phyloP scores from a whole-genome alignment of 352 stramenopile genomes.

The Globisporangium acanthophoron region DNA sequence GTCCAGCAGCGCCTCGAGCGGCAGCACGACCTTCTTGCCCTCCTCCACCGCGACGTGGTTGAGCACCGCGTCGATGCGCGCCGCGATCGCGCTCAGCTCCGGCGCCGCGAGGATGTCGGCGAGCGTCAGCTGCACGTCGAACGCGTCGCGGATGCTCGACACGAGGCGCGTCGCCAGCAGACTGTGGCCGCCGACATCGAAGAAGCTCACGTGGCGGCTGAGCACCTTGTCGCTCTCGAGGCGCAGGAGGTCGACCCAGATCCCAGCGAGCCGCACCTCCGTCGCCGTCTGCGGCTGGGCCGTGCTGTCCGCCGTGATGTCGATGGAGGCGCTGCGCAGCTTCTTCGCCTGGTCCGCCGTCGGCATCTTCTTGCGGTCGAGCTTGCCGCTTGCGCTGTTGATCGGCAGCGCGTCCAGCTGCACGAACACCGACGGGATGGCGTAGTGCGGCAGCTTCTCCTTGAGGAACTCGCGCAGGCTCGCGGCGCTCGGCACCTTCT shows the following conservation, averaged over 20 bases:
- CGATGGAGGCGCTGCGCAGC: slow-evolving; percentile 70
- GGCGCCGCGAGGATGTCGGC: slow-evolving; percentile 67
- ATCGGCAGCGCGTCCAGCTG: slow-evolving; percentile 83
- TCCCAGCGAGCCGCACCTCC: slow-evolving; percentile 48
- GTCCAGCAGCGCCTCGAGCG: slow-evolving; percentile 60
- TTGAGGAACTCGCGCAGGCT: slow-evolving; percentile 67
- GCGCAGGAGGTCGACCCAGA: slow-evolving; percentile 65
- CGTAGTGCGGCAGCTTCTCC: slow-evolving; percentile 77
- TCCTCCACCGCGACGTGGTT: slow-evolving; percentile 5
- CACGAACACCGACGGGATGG: slow-evolving; percentile 77
- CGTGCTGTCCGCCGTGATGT: slow-evolving; percentile 39
- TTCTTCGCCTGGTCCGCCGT: slow-evolving; percentile 60
- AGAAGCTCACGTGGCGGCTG: slow-evolving; percentile 67
- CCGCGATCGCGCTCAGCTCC: slow-evolving; percentile 48
- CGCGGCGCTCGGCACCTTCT: slow-evolving; percentile 53
- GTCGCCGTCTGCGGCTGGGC: slow-evolving; percentile 50
- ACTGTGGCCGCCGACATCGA: slow-evolving; percentile 79
- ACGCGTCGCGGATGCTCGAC: slow-evolving; percentile 59
- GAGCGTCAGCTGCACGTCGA: slow-evolving; percentile 63
- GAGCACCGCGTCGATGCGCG: slow-evolving; percentile 40
- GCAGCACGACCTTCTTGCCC: slow-evolving; percentile 47
- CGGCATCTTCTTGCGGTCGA: slow-evolving; percentile 86
- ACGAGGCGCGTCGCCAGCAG: slow-evolving; percentile 68
- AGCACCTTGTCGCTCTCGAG: slow-evolving; percentile 50
- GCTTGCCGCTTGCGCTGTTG: slow-evolving; percentile 83